Evolutionary conservation across 257 asterid species (phyloP).

Genomic region (Thymus mandschuricus): DNA sequence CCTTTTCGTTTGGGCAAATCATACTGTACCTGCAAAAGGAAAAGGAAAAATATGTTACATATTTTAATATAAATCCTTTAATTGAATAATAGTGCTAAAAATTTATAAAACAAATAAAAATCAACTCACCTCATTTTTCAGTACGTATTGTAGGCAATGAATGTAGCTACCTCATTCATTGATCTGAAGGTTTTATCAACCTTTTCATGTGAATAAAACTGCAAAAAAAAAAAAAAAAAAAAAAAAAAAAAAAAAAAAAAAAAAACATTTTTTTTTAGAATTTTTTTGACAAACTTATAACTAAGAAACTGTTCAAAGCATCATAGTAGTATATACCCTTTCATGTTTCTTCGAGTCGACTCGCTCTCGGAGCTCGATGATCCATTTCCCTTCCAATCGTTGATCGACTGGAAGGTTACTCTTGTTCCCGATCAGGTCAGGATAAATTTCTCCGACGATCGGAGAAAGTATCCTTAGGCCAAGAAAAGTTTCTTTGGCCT

Average conservation of each 20-base stretch:
- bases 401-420: neutral
- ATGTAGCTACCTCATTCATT: constrained; percentile 11
- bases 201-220: neutral
- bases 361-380: neutral
- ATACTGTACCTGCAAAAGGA: neutral
- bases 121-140: neutral
- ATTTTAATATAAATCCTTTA: too few species aligned
- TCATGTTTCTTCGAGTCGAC: neutral
- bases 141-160: neutral
- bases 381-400: neutral
- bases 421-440: neutral
- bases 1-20: too few species aligned
- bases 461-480: neutral
- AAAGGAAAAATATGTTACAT: neutral
- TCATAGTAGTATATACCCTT: too few species aligned
- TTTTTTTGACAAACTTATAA: too few species aligned
- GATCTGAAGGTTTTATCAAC: neutral
- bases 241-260: too few species aligned
- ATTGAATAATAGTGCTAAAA: too few species aligned
- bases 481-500: neutral
- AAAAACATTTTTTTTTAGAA: neutral
- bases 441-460: neutral
- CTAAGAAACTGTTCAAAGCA: too few species aligned
- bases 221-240: too few species aligned
- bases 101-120: too few species aligned